Evolutionary conservation across 1,139 yeast species (phyloP).

Genomic region (Protomyces lactucae-debilis): DNA sequence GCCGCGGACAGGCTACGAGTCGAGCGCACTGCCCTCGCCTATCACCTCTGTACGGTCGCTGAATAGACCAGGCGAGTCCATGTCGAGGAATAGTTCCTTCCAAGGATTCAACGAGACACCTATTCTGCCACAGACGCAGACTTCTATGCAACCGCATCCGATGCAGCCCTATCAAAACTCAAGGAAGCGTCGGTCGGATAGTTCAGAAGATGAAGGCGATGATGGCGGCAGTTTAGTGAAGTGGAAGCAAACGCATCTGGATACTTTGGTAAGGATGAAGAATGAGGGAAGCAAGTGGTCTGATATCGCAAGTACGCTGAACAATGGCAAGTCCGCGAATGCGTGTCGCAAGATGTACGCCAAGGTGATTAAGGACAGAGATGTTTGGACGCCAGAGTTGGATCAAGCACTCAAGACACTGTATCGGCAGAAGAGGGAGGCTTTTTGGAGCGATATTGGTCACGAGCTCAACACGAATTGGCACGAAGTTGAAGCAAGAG

Average conservation of each 20-base stretch:
- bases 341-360: constrained; percentile 1
- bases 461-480: not conserved
- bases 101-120: not conserved
- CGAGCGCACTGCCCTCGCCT: not conserved
- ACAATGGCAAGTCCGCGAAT: not conserved
- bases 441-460: not conserved
- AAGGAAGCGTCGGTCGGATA: not conserved
- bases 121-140: not conserved
- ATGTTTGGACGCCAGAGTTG: not conserved
- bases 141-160: not conserved
- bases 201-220: not conserved
- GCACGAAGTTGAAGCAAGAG: not conserved
- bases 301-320: not conserved
- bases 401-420: not conserved
- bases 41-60: not conserved
- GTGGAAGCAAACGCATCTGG: not conserved
- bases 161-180: not conserved
- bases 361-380: not conserved
- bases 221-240: not conserved
- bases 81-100: not conserved
- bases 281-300: not conserved
- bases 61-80: not conserved
- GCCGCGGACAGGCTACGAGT: not conserved
- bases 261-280: not conserved
- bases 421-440: not conserved